Evolutionary conservation across 495 filamentous ascomycete genomes (phyloP).

Genomic region (Xylaria venustula): DNA sequence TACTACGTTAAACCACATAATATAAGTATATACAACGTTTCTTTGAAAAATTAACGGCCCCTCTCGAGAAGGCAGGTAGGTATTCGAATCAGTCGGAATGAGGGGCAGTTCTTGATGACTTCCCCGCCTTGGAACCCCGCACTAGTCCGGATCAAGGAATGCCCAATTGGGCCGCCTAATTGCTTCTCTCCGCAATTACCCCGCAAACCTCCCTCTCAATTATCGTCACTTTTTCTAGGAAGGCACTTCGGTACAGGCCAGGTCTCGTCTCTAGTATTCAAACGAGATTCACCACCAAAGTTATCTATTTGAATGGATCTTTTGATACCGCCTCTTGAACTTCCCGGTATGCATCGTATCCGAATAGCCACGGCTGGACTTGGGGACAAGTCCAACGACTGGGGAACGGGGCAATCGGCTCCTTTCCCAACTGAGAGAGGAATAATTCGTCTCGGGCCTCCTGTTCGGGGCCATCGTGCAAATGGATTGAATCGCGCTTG

Average conservation of each 20-base stretch:
- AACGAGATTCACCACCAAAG: too few species aligned
- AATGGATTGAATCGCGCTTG: constrained; percentile 51
- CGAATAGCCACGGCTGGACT: constrained; percentile 59
- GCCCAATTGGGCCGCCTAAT: not conserved
- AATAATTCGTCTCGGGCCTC: constrained; percentile 46
- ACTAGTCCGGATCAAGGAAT: not conserved
- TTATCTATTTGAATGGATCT: constrained; percentile 36
- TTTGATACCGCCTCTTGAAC: constrained; percentile 49
- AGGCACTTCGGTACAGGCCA: too few species aligned
- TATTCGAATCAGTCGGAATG: not conserved
- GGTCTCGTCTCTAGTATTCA: too few species aligned
- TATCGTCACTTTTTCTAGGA: too few species aligned
- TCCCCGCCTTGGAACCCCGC: not conserved
- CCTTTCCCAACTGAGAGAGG: constrained; percentile 42
- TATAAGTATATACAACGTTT: not conserved
- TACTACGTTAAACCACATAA: not conserved
- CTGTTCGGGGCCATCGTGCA: constrained; percentile 51
- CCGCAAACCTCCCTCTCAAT: not conserved
- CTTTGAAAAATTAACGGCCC: too few species aligned
- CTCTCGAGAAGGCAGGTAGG: too few species aligned
- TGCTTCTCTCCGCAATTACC: not conserved
- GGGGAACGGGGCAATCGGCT: constrained; percentile 52
- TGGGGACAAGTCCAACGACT: constrained; percentile 61
- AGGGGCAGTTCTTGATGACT: not conserved
- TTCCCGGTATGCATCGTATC: constrained; percentile 60